A percentile compares a stretch with the other conserved stretches of the same genome.
These are phyloP conservation scores for Luffa acutangula DNA, from an alignment of 306 rosid species.

Conservation along the genomic window DNA sequence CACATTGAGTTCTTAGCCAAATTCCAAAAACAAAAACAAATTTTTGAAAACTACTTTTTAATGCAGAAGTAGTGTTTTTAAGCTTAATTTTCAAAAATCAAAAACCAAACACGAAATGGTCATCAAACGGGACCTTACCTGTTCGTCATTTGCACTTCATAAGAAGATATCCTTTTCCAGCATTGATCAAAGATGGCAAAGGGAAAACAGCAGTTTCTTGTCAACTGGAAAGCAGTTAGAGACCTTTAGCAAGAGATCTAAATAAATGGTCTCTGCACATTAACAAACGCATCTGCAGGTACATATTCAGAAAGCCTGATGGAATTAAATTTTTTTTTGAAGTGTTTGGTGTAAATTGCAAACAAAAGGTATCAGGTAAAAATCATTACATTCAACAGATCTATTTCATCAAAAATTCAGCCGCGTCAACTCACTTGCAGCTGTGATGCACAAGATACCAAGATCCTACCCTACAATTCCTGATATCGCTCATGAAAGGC, in stretches of 20 bases:
- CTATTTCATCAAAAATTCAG: conserved; percentile 17
- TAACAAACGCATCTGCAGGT: background rate
- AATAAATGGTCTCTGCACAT: background rate
- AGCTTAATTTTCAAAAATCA: too few species aligned
- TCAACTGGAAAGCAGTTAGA: background rate
- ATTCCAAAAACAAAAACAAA: too few species aligned
- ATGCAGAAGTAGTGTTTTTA: too few species aligned
- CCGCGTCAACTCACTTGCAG: background rate
- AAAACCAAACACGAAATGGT: too few species aligned
- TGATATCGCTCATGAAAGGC: conserved; percentile 32
- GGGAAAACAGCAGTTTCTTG: background rate
- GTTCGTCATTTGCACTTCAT: background rate
- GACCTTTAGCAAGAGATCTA: background rate
- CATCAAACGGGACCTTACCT: background rate
- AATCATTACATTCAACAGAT: conserved; percentile 30
- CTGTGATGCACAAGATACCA: conserved; percentile 20
- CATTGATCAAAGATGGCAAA: background rate
- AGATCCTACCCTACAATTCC: conserved; percentile 37
- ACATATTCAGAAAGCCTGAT: background rate
- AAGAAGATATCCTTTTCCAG: background rate
- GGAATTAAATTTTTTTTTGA: background rate
- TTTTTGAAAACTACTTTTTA: too few species aligned
- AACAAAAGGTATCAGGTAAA: background rate
- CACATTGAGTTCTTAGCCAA: too few species aligned
- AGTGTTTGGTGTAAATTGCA: background rate